Conservation (phyloP, 148 eudicot genomes). For the Nepenthes mirabilis region DNA sequence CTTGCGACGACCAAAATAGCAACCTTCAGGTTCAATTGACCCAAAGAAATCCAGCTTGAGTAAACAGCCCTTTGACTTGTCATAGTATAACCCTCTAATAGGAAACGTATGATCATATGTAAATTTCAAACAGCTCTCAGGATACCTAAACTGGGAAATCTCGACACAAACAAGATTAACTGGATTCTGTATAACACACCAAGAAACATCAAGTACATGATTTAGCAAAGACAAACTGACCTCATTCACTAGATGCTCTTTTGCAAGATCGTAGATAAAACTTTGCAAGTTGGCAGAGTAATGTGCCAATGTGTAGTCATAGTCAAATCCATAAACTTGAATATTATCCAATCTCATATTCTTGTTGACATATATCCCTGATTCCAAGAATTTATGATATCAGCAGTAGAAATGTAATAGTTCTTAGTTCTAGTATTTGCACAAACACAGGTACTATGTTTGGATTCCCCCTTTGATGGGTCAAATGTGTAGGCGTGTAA, state of each 20-base stretch:
- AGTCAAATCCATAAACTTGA: slow-evolving; percentile 94
- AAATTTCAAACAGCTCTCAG: slow-evolving; percentile 85
- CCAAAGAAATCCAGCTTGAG: slow-evolving; percentile 98
- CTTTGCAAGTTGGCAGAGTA: slow-evolving; percentile 71
- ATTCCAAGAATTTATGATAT: background rate
- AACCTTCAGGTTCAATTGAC: slow-evolving; percentile 89
- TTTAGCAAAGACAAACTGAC: slow-evolving; percentile 22
- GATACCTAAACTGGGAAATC: slow-evolving; percentile 67
- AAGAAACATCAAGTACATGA: background rate
- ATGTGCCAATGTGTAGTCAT: slow-evolving; percentile 96
- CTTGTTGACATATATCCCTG: slow-evolving; percentile 93
- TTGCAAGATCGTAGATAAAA: slow-evolving; percentile 87
- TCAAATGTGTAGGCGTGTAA: too few relatives aligned
- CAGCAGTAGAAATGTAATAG: too few relatives aligned
- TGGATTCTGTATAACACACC: background rate
- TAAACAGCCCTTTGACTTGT: slow-evolving; percentile 86
- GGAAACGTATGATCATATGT: slow-evolving; percentile 78
- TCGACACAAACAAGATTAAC: background rate
- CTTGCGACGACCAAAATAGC: slow-evolving; percentile 92
- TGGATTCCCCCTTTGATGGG: too few relatives aligned
- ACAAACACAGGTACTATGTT: too few relatives aligned
- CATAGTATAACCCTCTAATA: slow-evolving; percentile 86
- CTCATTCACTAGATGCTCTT: slow-evolving; percentile 94
- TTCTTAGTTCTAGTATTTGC: too few relatives aligned
- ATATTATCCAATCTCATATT: slow-evolving; percentile 76